Evolutionary conservation across 495 filamentous ascomycete genomes (phyloP).

Genomic region (Lichina pygmaea): DNA sequence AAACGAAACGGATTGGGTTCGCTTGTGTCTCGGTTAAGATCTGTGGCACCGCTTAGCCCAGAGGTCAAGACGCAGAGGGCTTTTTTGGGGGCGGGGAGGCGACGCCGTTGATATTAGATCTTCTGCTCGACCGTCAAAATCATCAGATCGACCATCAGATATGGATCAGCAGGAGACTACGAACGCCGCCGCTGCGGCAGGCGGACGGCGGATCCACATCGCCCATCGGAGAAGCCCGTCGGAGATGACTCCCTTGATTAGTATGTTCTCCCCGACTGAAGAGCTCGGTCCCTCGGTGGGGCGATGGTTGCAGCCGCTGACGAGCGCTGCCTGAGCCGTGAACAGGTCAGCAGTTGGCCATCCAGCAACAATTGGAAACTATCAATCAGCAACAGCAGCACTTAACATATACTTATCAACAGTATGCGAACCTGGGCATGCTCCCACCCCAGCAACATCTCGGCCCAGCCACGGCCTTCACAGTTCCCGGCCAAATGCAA

Average conservation of each 20-base stretch:
- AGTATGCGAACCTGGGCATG: constrained; percentile 93
- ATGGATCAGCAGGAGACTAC: constrained; percentile 70
- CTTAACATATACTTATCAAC: constrained; percentile 82
- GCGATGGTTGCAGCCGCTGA: too few species aligned
- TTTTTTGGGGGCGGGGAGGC: too few species aligned
- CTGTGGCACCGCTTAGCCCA: too few species aligned
- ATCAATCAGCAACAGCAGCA: constrained; percentile 97
- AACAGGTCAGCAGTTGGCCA: constrained; percentile 59
- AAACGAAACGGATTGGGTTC: too few species aligned
- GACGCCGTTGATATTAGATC: too few species aligned
- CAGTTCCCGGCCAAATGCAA: constrained; percentile 30
- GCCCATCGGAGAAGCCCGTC: constrained; percentile 93
- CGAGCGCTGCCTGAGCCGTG: too few species aligned
- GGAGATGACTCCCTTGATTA: constrained; percentile 93
- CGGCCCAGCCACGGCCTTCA: constrained; percentile 35
- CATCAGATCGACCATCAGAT: constrained; percentile 2
- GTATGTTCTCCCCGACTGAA: constrained; percentile 29
- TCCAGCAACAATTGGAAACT: constrained; percentile 95
- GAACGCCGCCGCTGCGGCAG: constrained; percentile 34
- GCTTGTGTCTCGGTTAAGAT: too few species aligned
- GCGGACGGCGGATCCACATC: constrained; percentile 83
- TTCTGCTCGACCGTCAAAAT: too few species aligned
- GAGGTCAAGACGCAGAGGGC: too few species aligned
- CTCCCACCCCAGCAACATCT: constrained; percentile 61
- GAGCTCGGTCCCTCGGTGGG: too few species aligned